Evolutionary conservation across 805 yeast genomes (phyloP), one percentile per base, ranked within the genome.

Genomic region (Ogataea nonfermentans): DNA sequence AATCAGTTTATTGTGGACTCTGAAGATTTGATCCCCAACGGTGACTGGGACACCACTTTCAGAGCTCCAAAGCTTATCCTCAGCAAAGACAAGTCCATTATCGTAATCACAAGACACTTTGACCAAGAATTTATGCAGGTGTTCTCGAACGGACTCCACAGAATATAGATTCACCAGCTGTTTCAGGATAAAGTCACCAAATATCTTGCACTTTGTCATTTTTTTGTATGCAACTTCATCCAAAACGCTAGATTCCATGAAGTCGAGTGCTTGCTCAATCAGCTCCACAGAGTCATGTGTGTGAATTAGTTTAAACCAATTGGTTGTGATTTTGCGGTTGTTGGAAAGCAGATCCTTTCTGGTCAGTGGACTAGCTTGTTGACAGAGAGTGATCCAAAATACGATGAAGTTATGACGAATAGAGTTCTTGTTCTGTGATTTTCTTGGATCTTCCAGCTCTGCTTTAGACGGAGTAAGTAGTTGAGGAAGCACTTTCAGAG

Each of bases 101-200:
- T 67, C 67, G 5, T 65, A 57, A 51, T 79, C 79, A 2, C 79
- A 70, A 1, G 76, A 66, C 20, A 82, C 54, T 27, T 65, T 63
- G 10, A 66, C 40, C 48, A 86, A 63, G 43, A 84, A 75, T 3
- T 63, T 58, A 41, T 73, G 65, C 11, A 77, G 64, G 9, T 57
- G 51, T 5, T 60, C 57, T 9, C 66, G 65, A 10, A 79, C 48
- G 15, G 47, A 46, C 40, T 56, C 14, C 47, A 56, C 22, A 44
- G 62, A 24, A 46, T 62, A 79, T 3, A 87, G 57, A 3, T 74
- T 68, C 24, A 78, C 74, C 22, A 87, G 48, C 38, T 78, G 78
- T 19, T 71, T 69, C 42, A 88, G 55, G 15, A 81, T 76, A 69
- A 84, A 76, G 55, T 90, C 97, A 51, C 86, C 87, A 53, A 91